Conservation (phyloP, 1,284 basidiomycete species). For the Coniferiporia weirii region DNA sequence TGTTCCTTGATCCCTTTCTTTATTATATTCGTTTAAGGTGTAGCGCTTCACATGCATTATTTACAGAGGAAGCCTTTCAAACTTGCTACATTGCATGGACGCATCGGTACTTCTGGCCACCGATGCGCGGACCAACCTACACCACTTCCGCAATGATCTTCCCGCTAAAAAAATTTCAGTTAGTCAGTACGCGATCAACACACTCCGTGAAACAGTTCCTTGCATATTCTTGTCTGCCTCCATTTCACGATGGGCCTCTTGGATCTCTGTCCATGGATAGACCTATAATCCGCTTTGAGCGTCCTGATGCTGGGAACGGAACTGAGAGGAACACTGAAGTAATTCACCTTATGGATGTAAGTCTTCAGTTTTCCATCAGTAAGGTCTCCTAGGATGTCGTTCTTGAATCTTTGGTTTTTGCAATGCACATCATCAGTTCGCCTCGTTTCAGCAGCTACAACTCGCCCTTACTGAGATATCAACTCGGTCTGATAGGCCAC, state of each 20-base stretch:
- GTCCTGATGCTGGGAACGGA: background rate
- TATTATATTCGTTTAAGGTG: too few species aligned
- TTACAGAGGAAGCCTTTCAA: background rate
- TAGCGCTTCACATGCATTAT: too few species aligned
- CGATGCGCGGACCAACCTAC: background rate
- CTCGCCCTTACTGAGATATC: slow-evolving; percentile 49
- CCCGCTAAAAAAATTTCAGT: slow-evolving; percentile 27
- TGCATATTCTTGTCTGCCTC: slow-evolving; percentile 74
- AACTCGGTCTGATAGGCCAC: slow-evolving; percentile 77
- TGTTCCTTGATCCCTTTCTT: too few species aligned
- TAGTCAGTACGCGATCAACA: slow-evolving; percentile 12
- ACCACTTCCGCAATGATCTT: slow-evolving; percentile 26
- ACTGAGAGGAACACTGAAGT: slow-evolving; percentile 15
- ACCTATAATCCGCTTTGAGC: slow-evolving; percentile 40
- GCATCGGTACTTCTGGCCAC: background rate
- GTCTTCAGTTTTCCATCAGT: slow-evolving; percentile 64
- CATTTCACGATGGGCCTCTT: slow-evolving; percentile 85
- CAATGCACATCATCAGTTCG: background rate
- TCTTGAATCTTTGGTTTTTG: slow-evolving; percentile 37
- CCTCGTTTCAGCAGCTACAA: slow-evolving; percentile 18
- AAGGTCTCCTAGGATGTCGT: slow-evolving; percentile 54
- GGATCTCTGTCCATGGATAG: slow-evolving; percentile 80
- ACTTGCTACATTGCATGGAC: background rate
- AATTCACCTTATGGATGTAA: slow-evolving; percentile 69
- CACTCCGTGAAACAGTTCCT: slow-evolving; percentile 18